A percentile compares a stretch with the other conserved stretches of the same genome.
These are phyloP conservation scores for Centaurea solstitialis DNA, from an alignment of 129 eudicot species.

Conservation along the genomic window DNA sequence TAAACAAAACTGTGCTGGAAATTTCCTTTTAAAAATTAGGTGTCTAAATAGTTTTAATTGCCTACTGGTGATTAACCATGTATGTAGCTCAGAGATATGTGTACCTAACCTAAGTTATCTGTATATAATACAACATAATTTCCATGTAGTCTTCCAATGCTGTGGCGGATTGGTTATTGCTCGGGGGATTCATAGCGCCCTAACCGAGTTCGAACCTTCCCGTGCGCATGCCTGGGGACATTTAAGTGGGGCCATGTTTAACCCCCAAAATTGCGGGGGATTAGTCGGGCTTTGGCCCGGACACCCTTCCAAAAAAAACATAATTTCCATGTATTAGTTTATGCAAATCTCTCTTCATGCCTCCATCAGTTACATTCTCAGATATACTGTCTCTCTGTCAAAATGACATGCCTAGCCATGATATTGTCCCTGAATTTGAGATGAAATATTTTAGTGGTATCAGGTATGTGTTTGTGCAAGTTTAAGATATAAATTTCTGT, in stretches of 20 bases:
- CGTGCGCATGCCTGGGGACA: no score
- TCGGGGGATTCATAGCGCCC: no score
- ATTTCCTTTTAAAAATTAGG: background rate
- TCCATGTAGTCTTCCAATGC: no score
- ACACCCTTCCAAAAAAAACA: no score
- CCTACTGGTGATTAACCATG: background rate
- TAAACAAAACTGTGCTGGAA: background rate
- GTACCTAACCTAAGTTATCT: background rate
- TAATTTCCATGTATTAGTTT: background rate
- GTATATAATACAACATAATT: background rate
- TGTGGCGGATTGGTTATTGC: no score
- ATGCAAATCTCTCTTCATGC: background rate
- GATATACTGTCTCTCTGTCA: background rate
- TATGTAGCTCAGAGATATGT: background rate
- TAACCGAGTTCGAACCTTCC: no score
- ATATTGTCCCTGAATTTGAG: background rate
- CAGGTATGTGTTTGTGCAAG: background rate
- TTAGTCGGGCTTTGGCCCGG: no score
- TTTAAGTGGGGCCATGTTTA: no score
- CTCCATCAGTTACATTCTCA: background rate
- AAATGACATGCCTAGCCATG: conserved; percentile 1
- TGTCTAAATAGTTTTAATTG: background rate
- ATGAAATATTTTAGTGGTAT: background rate
- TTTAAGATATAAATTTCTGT: conserved; percentile 9
- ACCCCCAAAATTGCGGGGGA: no score